Conservation (phyloP, 495 filamentous ascomycete species). For the Neurospora intermedia region DNA sequence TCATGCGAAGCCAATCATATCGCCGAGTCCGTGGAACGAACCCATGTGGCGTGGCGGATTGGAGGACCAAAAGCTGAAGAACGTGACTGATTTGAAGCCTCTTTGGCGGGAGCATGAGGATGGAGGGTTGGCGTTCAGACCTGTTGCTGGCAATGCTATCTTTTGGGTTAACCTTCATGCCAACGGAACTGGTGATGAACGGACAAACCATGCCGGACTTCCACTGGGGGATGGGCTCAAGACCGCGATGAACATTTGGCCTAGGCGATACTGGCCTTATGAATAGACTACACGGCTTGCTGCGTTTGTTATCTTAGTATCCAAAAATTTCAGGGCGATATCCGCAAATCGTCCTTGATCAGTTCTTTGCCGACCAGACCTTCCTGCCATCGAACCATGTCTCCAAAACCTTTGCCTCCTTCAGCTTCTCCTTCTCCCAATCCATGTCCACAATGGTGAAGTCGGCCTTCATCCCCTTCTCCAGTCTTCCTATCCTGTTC, state of each 20-base stretch:
- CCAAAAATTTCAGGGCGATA: neutral
- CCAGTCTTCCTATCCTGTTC: slow-evolving; percentile 36
- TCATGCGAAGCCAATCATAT: slow-evolving; percentile 20
- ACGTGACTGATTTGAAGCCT: slow-evolving; percentile 4
- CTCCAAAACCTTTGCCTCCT: slow-evolving; percentile 40
- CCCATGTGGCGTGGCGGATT: slow-evolving; percentile 12
- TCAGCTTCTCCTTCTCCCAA: slow-evolving; percentile 39
- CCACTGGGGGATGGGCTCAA: slow-evolving; percentile 37
- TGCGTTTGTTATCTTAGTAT: neutral
- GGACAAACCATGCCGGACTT: slow-evolving; percentile 40
- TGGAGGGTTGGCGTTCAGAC: slow-evolving; percentile 40
- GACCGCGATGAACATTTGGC: slow-evolving; percentile 50
- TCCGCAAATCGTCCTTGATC: neutral
- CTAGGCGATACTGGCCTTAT: slow-evolving; percentile 25
- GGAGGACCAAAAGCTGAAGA: neutral
- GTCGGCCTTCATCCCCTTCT: slow-evolving; percentile 42
- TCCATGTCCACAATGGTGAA: slow-evolving; percentile 50
- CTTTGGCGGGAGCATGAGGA: slow-evolving; percentile 37
- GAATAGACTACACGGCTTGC: slow-evolving; percentile 1
- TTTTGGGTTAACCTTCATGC: slow-evolving; percentile 44
- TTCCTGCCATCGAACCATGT: slow-evolving; percentile 46
- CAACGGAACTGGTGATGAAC: slow-evolving; percentile 36
- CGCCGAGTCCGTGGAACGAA: slow-evolving; percentile 11
- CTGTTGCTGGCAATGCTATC: slow-evolving; percentile 40
- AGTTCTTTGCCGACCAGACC: slow-evolving; percentile 26